phyloP scores from a whole-genome alignment of 2,329 filamentous ascomycete genomes.

The Pseudovirgaria hyperparasitica region DNA sequence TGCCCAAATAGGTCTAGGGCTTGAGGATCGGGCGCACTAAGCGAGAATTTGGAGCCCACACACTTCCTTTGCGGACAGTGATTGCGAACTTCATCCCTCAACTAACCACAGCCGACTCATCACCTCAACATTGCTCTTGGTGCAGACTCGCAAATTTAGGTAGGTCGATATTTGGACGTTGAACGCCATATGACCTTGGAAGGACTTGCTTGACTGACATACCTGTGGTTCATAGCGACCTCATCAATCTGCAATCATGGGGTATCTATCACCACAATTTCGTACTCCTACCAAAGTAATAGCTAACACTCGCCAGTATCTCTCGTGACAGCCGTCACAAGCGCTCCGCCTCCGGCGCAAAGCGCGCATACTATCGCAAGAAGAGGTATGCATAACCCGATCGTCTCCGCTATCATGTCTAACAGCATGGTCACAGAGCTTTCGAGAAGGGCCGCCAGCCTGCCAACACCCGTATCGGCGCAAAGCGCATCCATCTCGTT shows the following conservation, averaged over 20 bases:
- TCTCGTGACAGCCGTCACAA: conserved; percentile 99
- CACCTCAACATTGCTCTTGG: no score
- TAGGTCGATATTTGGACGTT: no score
- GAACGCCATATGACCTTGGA: no score
- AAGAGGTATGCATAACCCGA: conserved; percentile 47
- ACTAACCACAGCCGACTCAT: no score
- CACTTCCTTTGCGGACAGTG: no score
- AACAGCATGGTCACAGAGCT: conserved; percentile 73
- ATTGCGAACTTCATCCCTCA: no score
- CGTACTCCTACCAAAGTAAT: conserved; percentile 3
- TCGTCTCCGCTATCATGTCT: conserved; percentile 53
- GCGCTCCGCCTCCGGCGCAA: conserved; percentile 97
- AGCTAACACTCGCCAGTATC: conserved; percentile 54
- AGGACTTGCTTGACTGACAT: no score
- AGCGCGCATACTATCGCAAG: conserved; percentile 50
- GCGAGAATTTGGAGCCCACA: no score
- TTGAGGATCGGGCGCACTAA: no score
- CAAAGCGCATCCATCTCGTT: conserved; percentile 93
- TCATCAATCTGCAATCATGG: conserved; percentile 40
- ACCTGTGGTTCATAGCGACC: conserved; percentile 10
- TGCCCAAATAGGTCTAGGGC: no score
- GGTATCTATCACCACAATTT: conserved; percentile 25
- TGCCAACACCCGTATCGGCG: conserved; percentile 97
- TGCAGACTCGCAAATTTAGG: no score
- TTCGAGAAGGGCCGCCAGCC: conserved; percentile 99